Percentiles rank a stretch among this genome's conserved stretches.
Evolutionary conservation across 106 monocot genomes (phyloP).

Genomic region (Allium fistulosum): DNA sequence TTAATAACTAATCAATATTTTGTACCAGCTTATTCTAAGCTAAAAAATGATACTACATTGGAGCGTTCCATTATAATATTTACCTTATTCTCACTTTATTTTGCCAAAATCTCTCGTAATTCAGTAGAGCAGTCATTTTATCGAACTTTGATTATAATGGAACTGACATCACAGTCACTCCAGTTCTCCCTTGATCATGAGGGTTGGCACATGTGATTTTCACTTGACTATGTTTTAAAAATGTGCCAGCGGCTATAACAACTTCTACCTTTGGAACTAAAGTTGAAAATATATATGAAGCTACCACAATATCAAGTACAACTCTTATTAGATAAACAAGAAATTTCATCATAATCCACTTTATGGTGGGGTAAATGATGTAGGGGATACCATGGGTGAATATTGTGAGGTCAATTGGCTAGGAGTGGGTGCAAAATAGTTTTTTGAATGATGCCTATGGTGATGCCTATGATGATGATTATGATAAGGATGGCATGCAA

Average conservation of each 20-base stretch:
- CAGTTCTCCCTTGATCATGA: slow-evolving; percentile 36
- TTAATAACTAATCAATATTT: no score
- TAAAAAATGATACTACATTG: no score
- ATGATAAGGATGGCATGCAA: not conserved
- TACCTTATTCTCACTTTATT: slow-evolving; percentile 58
- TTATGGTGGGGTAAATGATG: slow-evolving; percentile 20
- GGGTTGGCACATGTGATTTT: slow-evolving; percentile 52
- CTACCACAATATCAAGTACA: slow-evolving; percentile 59
- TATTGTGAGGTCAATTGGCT: not conserved
- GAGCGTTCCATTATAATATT: slow-evolving; percentile 13
- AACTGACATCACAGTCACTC: slow-evolving; percentile 62
- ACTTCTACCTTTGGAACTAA: slow-evolving; percentile 69
- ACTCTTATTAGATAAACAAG: slow-evolving; percentile 72
- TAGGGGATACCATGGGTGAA: slow-evolving; percentile 23
- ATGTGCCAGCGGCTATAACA: slow-evolving; percentile 56
- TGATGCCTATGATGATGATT: slow-evolving; percentile 13
- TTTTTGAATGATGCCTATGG: not conserved
- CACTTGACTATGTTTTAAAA: slow-evolving; percentile 70
- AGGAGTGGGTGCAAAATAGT: no score
- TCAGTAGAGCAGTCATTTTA: slow-evolving; percentile 60
- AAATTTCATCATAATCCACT: slow-evolving; percentile 25
- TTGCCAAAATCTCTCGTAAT: slow-evolving; percentile 75
- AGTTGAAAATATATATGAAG: slow-evolving; percentile 58
- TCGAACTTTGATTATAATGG: slow-evolving; percentile 88
- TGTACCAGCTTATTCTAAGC: no score